A percentile compares a stretch with the other conserved stretches of the same genome.
These are phyloP conservation scores for Incumbomyces lentus DNA, from an alignment of 2,329 filamentous ascomycete species.

Conservation along the genomic window DNA sequence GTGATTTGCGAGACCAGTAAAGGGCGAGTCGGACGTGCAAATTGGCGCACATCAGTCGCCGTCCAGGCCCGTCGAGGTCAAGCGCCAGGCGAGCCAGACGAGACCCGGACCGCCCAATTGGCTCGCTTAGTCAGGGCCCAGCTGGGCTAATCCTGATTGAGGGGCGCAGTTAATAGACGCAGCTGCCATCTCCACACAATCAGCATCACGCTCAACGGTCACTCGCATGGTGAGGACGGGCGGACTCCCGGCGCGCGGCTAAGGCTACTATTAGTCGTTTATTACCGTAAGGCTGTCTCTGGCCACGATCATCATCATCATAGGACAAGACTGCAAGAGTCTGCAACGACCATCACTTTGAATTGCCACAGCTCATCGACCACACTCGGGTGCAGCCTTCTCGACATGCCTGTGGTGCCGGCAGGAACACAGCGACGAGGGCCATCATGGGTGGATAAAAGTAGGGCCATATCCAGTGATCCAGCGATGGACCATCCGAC, in stretches of 20 bases:
- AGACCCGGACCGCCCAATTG: conserved; percentile 1
- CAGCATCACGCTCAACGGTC: no score
- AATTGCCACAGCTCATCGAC: no score
- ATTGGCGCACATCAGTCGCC: conserved; percentile 5
- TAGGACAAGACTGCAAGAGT: no score
- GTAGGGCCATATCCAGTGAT: conserved; percentile 36
- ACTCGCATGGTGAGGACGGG: no score
- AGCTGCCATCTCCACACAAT: neutral
- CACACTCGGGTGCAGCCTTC: neutral
- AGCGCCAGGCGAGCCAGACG: conserved; percentile 4
- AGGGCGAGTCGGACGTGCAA: conserved; percentile 6
- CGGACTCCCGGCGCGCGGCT: no score
- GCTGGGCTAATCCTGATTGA: conserved; percentile 1
- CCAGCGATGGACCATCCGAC: conserved; percentile 1
- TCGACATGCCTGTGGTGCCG: conserved; percentile 25
- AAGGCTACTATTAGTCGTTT: neutral
- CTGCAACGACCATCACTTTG: no score
- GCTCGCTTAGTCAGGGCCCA: neutral
- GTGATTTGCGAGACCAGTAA: neutral
- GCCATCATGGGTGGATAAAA: conserved; percentile 61
- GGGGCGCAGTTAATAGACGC: neutral
- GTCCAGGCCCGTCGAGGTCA: conserved; percentile 3
- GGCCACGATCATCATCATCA: no score
- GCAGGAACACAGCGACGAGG: conserved; percentile 31
- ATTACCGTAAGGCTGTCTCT: no score